Evolutionary conservation across 345 rosid genomes (phyloP), one percentile per base, ranked within the genome.

Genomic region (Brassica carinata): DNA sequence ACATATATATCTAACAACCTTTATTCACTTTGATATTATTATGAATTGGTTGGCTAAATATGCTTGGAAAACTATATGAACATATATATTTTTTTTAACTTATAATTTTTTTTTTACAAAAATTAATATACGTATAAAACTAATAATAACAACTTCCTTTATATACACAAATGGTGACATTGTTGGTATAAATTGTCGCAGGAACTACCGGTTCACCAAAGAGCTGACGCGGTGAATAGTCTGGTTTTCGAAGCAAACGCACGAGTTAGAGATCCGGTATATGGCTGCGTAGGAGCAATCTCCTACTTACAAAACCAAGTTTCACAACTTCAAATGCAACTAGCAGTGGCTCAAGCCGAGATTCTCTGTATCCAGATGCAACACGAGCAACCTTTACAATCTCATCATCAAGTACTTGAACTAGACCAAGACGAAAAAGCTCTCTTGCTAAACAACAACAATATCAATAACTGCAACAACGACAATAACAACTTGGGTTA

Each of bases 271-370:
- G 97, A 92, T 83, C 97, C 97, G 0, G 96, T 92, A 0, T 91
- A 92, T 31, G 97, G 97, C 8, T 91, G 96, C 48, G 96, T 87
- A 9, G 97, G 97, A 45, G 96, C 92, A 55, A 92, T 92, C 73
- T 89, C 96, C 3, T 88, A 82, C 80, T 84, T 93, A 27, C 94
- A 93, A 76, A 89, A 89, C 65, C 96, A 93, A 84, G 98, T 93
- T 1, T 89, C 94, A 1, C 88, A 93, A 82, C 73, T 93, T 75
- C 90, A 91, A 79, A 91, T 91, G 90, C 91, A 93, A 78, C 90
- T 93, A 17, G 94, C 98, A 0, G 88, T 88, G 63, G 96, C 96
- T 81, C 96, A 93, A 78, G 81, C 96, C 0, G 96, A 93, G 85
- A 87, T 90, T 38, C 87, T 91, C 8, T 88, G 92, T 76, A 88